Evolutionary conservation across 2,329 filamentous ascomycete species (phyloP).

Genomic region (Ophiostoma triangulosporum): DNA sequence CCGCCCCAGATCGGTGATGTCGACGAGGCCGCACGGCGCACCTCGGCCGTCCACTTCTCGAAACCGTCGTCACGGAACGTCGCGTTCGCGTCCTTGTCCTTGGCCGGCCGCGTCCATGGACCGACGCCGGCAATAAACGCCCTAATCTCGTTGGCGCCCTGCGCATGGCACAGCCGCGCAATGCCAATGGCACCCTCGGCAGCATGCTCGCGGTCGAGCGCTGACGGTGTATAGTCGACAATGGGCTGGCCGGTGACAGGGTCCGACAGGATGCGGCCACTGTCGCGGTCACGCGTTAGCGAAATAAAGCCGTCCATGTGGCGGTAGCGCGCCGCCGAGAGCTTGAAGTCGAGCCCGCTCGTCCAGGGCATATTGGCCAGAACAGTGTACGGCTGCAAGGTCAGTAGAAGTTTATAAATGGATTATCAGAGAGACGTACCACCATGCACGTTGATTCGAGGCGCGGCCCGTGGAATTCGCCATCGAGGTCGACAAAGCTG

Average conservation of each 20-base stretch:
- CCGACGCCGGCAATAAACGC: slow-evolving; percentile 46
- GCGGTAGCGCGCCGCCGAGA: slow-evolving; percentile 52
- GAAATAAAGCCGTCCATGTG: slow-evolving; percentile 61
- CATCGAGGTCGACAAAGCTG: slow-evolving; percentile 70
- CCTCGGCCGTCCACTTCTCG: slow-evolving; percentile 41
- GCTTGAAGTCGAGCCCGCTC: slow-evolving; percentile 58
- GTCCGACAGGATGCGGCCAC: slow-evolving; percentile 62
- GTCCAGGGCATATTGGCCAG: slow-evolving; percentile 53
- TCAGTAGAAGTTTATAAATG: background rate
- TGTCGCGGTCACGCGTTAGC: slow-evolving; percentile 61
- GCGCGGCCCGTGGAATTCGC: slow-evolving; percentile 67
- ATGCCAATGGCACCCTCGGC: slow-evolving; percentile 58
- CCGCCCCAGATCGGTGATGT: slow-evolving; percentile 19
- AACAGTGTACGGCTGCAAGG: slow-evolving; percentile 47
- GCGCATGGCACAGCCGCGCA: slow-evolving; percentile 64
- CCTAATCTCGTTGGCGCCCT: slow-evolving; percentile 70
- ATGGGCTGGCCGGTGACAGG: slow-evolving; percentile 48
- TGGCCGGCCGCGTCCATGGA: slow-evolving; percentile 28
- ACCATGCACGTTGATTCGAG: slow-evolving; percentile 65
- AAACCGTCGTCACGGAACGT: slow-evolving; percentile 45
- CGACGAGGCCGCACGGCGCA: slow-evolving; percentile 22
- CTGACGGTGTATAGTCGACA: slow-evolving; percentile 57
- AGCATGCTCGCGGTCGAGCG: slow-evolving; percentile 58
- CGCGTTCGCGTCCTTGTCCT: slow-evolving; percentile 21
- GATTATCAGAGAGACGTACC: slow-evolving; percentile 22